Percentiles rank a stretch among this genome's conserved stretches.
phyloP scores from a whole-genome alignment of 139 green algal genomes.

The Chlorella sp. region DNA sequence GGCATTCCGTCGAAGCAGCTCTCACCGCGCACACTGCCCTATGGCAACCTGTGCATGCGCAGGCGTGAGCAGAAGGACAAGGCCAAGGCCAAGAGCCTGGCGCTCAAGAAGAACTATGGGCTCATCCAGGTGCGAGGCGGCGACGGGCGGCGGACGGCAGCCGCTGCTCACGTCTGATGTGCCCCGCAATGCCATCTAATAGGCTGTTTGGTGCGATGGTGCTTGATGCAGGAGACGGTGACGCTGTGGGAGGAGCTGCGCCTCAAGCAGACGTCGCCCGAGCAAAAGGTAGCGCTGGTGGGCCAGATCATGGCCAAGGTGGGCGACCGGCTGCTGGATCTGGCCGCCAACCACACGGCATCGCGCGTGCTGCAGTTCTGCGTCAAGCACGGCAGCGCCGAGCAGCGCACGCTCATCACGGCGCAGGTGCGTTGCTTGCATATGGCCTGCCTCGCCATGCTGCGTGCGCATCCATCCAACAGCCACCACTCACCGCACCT shows the following conservation, averaged over 20 bases:
- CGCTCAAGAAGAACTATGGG: slow-evolving; percentile 39
- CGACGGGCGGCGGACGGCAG: neutral
- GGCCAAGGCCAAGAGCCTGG: slow-evolving; percentile 27
- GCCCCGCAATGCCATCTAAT: neutral
- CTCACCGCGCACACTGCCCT: neutral
- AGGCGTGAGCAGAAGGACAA: slow-evolving; percentile 37
- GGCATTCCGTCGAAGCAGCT: neutral
- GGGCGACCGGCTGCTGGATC: slow-evolving; percentile 49
- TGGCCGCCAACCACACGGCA: slow-evolving; percentile 68
- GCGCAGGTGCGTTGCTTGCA: slow-evolving; percentile 40
- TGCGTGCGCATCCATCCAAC: no score
- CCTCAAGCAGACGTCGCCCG: slow-evolving; percentile 31
- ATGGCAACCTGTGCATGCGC: no score
- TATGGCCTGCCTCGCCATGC: no score
- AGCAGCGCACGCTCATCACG: slow-evolving; percentile 48
- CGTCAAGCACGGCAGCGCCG: slow-evolving; percentile 57
- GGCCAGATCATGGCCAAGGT: slow-evolving; percentile 47
- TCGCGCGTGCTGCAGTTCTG: slow-evolving; percentile 82
- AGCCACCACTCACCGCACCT: no score
- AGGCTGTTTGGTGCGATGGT: neutral
- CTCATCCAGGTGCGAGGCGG: slow-evolving; percentile 33
- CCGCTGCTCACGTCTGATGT: neutral
- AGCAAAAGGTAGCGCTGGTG: slow-evolving; percentile 48
- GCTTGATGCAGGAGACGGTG: slow-evolving; percentile 33
- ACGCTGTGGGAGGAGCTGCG: slow-evolving; percentile 65